Conservation (phyloP, 179 eudicot genomes). For the Silene coronaria region DNA sequence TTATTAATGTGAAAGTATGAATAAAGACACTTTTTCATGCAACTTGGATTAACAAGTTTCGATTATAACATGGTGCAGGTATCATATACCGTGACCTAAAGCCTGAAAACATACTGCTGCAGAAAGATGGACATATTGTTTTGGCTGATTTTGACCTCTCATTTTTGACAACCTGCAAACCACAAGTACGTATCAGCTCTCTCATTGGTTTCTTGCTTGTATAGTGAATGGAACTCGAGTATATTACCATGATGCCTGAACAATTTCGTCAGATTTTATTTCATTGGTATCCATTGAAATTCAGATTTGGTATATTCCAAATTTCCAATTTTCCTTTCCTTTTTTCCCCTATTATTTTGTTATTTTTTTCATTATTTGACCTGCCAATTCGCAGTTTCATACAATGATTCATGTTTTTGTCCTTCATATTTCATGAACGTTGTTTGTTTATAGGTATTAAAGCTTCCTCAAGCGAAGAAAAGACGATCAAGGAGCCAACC, state of each 20-base stretch:
- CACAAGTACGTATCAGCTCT: slow-evolving; percentile 54
- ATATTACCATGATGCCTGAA: neutral
- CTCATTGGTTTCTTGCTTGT: slow-evolving; percentile 8
- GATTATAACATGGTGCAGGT: slow-evolving; percentile 41
- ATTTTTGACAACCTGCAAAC: slow-evolving; percentile 64
- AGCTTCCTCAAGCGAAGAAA: slow-evolving; percentile 51
- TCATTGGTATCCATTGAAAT: neutral
- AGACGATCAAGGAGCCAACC: slow-evolving; percentile 66
- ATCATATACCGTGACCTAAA: slow-evolving; percentile 86
- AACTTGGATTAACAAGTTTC: slow-evolving; percentile 16
- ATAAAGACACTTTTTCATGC: neutral
- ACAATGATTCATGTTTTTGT: neutral
- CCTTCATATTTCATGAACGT: slow-evolving; percentile 3
- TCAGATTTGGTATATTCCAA: neutral
- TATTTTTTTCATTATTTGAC: too few relatives aligned
- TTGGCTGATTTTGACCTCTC: slow-evolving; percentile 93
- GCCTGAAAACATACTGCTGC: slow-evolving; percentile 88
- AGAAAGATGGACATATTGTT: slow-evolving; percentile 73
- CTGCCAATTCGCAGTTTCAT: neutral
- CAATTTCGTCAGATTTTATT: neutral
- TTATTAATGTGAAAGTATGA: neutral
- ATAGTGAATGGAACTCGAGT: neutral
- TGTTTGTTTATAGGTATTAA: slow-evolving; percentile 53
- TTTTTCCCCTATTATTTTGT: neutral
- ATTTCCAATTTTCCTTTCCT: neutral